Evolutionary conservation across 1,284 basidiomycete genomes (phyloP), one percentile per base, ranked within the genome.

Genomic region (Afroboletus lepidellus): DNA sequence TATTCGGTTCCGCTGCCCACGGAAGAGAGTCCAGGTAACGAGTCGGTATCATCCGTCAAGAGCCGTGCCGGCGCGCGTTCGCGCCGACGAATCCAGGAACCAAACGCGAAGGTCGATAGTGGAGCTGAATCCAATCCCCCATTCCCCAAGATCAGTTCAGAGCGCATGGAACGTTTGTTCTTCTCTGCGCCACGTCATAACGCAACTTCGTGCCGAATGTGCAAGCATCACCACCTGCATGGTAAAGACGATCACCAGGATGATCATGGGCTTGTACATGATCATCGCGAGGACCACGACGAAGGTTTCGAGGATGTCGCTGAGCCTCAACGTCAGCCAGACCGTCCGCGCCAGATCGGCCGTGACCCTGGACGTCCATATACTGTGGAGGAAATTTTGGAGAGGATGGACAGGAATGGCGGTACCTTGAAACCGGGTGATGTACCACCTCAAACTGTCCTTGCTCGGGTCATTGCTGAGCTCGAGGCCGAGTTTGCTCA

Each of bases 401-500:
- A 64, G 42, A 55, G 51, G 34, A 64, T 65, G 53, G 63, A 69
- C 27, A 53, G 34, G 20, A 66, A 69, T 38, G 64, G 63, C 1
- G 65, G 59, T 8, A 58, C 52, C 3, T 42, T 69, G 29, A 55
- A 51, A 51, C 50, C 51, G 30, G 50, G 49, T 21, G 62, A 59
- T 24, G 53, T 90, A 3, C 92, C 91, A 2, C 88, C 91, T 18
- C 91, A 94, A 70, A 93, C 91, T 0, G 83, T 94, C 5, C 77
- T 94, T 7, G 77, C 83, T 25, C 77, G 88, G 15, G 90, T 94
- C 24, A 74, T 94, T 37, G 66, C 84, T 51, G 92, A 94, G 71
- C 76, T 95, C 12, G 92, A 95, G 66, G 92, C 92, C 60, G 93
- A 95, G 66, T 94, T 94, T 65, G 81, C 80, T 20, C 92, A 94